phyloP scores from a whole-genome alignment of 352 stramenopile species.

The Phytophthora pini region DNA sequence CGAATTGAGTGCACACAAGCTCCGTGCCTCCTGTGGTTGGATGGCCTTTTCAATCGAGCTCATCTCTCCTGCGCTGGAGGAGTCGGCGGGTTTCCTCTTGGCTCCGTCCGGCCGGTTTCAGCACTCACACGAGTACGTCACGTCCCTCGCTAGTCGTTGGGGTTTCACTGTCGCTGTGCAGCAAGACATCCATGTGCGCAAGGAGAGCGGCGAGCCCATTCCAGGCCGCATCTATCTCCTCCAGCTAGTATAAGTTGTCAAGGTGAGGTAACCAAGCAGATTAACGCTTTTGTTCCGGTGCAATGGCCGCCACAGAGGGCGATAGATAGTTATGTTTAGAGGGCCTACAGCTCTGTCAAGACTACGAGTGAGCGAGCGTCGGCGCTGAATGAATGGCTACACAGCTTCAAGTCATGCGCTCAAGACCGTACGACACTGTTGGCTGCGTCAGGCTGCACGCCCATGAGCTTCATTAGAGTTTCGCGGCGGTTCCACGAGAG shows the following conservation, averaged over 20 bases:
- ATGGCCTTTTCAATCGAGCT: constrained; percentile 81
- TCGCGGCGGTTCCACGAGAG: constrained; percentile 82
- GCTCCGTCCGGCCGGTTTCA: constrained; percentile 80
- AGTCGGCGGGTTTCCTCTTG: constrained; percentile 47
- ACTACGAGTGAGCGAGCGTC: constrained; percentile 19
- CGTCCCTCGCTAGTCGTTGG: constrained; percentile 35
- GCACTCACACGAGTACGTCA: constrained; percentile 75
- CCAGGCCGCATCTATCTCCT: constrained; percentile 71
- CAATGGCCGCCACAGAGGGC: constrained; percentile 15
- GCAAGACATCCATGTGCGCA: constrained; percentile 63
- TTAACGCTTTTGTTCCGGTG: constrained; percentile 12
- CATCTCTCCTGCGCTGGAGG: constrained; percentile 22
- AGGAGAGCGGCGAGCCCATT: constrained; percentile 80
- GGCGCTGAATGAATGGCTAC: constrained; percentile 6
- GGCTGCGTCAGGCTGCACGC: constrained; percentile 39
- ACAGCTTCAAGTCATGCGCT: no score
- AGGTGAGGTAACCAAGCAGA: not conserved
- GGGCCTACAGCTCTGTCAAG: constrained; percentile 11
- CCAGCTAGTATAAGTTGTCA: constrained; percentile 10
- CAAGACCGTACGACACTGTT: constrained; percentile 23
- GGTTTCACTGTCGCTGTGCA: constrained; percentile 52
- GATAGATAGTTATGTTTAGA: constrained; percentile 30
- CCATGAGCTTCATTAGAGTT: constrained; percentile 78
- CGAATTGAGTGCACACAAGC: constrained; percentile 47
- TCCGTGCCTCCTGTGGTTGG: constrained; percentile 45